Evolutionary conservation across 495 filamentous ascomycete species (phyloP).

Genomic region (Hypoxylon cercidicola): DNA sequence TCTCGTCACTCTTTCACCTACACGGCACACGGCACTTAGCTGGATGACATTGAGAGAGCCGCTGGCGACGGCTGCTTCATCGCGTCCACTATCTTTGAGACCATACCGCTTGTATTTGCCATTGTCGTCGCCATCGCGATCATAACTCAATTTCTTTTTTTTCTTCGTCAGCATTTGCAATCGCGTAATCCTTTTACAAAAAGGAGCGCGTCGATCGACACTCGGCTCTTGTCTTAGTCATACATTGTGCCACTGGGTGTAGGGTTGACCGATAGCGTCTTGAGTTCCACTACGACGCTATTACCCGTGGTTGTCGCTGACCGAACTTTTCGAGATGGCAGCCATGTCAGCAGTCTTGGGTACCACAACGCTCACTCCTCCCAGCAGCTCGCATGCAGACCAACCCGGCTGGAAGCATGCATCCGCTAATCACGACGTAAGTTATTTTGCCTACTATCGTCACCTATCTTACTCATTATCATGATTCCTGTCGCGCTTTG

Average conservation of each 20-base stretch:
- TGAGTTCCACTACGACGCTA: slow-evolving; percentile 36
- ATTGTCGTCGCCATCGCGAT: neutral
- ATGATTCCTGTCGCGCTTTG: neutral
- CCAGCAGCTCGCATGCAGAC: slow-evolving; percentile 62
- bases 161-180: slow-evolving; percentile 1
- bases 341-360: slow-evolving; percentile 61
- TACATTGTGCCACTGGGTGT: slow-evolving; percentile 18
- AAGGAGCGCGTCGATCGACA: slow-evolving; percentile 10
- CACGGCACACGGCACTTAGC: neutral
- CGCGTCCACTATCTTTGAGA: neutral
- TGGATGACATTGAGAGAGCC: neutral
- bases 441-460: slow-evolving; percentile 19
- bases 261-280: slow-evolving; percentile 22
- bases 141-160: slow-evolving; percentile 11
- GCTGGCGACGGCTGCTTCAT: slow-evolving; percentile 4
- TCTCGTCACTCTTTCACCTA: slow-evolving; percentile 3
- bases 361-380: slow-evolving; percentile 60
- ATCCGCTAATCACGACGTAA: slow-evolving; percentile 53
- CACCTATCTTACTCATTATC: slow-evolving; percentile 7
- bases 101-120: neutral
- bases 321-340: slow-evolving; percentile 52
- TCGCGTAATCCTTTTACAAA: slow-evolving; percentile 18
- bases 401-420: slow-evolving; percentile 63
- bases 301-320: slow-evolving; percentile 41
- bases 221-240: slow-evolving; percentile 15